These are phyloP conservation scores for Durotheca rogersii DNA, from an alignment of 495 filamentous ascomycete species.

Conservation along the genomic window DNA sequence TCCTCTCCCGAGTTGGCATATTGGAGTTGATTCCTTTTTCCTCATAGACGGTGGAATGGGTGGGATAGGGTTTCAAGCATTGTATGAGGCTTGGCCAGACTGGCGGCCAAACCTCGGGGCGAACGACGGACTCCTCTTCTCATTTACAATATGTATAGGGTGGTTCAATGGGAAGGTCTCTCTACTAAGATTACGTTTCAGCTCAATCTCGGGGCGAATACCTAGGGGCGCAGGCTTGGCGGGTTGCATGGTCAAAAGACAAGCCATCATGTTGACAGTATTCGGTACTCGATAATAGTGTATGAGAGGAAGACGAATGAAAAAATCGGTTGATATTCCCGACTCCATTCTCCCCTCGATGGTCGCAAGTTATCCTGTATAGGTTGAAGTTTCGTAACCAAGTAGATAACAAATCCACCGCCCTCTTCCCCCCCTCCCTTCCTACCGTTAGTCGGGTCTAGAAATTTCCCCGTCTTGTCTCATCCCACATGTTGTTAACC, in stretches of 20 bases:
- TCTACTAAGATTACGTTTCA: constrained; percentile 21
- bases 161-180: constrained; percentile 7
- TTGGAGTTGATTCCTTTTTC: constrained; percentile 20
- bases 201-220: constrained; percentile 30
- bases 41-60: constrained; percentile 28
- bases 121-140: constrained; percentile 28
- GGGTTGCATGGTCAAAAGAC: constrained; percentile 24
- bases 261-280: constrained; percentile 25
- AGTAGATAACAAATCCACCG: no score
- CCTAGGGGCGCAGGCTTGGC: constrained; percentile 31
- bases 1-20: no score
- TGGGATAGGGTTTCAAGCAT: constrained; percentile 17
- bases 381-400: no score
- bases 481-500: constrained; percentile 13
- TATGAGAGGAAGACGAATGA: constrained; percentile 28
- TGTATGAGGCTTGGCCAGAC: constrained; percentile 23
- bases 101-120: constrained; percentile 18
- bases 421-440: no score
- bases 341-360: neutral
- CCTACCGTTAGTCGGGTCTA: constrained; percentile 23
- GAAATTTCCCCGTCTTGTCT: constrained; percentile 19
- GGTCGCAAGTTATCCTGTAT: no score
- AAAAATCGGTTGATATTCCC: constrained; percentile 19
- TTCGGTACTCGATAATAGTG: constrained; percentile 31
- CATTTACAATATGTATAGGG: constrained; percentile 12